Conservation (phyloP, 805 yeast genomes). For the Wickerhamiella musiphila region DNA sequence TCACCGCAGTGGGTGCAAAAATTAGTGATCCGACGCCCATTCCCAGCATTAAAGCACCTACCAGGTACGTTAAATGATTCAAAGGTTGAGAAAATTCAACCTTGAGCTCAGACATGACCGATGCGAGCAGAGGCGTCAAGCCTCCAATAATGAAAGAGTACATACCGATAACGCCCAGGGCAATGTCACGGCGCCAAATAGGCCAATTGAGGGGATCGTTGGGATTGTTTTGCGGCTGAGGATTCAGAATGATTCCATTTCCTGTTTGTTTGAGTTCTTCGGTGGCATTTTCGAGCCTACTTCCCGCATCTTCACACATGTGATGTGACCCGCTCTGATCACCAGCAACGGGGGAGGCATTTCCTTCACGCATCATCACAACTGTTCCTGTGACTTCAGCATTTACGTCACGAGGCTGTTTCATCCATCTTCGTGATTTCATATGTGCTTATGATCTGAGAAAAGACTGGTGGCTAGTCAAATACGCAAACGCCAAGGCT, state of each 20-base stretch:
- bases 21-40: conserved; percentile 42
- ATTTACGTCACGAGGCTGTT: conserved; percentile 24
- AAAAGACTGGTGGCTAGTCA: no score
- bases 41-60: conserved; percentile 41
- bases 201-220: conserved; percentile 58
- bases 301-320: background rate
- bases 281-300: conserved; percentile 6
- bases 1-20: conserved; percentile 39
- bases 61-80: conserved; percentile 32
- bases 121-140: conserved; percentile 41
- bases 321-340: background rate
- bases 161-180: conserved; percentile 35
- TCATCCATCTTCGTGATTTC: conserved; percentile 22
- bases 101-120: conserved; percentile 30
- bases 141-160: conserved; percentile 47
- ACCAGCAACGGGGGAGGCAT: background rate
- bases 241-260: conserved; percentile 34
- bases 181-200: conserved; percentile 36
- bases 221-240: conserved; percentile 47
- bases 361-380: conserved; percentile 22
- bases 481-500: no score
- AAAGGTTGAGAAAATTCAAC: conserved; percentile 28
- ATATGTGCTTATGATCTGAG: no score
- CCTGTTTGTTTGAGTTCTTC: conserved; percentile 27
- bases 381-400: conserved; percentile 32